Evolutionary conservation across 1,284 basidiomycete genomes (phyloP).

Genomic region (Trametes sp.): DNA sequence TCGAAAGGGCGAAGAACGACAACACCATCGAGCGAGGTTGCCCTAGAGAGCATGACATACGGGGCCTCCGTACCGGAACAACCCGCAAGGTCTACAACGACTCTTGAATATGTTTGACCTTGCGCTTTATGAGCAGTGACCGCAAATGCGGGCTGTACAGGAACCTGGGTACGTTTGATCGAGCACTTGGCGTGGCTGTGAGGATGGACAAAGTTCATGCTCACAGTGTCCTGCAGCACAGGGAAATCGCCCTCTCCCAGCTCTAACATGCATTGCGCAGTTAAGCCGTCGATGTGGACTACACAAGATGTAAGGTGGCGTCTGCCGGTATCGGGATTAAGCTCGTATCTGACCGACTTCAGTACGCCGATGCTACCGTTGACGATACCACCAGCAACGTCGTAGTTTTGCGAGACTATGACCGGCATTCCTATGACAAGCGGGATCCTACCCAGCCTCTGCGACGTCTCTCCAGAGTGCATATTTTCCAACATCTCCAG

Average conservation of each 20-base stretch:
- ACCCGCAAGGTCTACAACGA: conserved; percentile 30
- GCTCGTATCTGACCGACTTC: background rate
- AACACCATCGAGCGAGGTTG: conserved; percentile 24
- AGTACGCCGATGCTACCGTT: conserved; percentile 45
- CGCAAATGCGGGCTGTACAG: conserved; percentile 31
- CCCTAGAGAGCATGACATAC: conserved; percentile 36
- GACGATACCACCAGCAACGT: conserved; percentile 42
- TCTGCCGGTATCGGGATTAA: background rate
- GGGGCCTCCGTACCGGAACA: conserved; percentile 19
- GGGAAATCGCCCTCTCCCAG: background rate
- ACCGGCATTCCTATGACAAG: conserved; percentile 48
- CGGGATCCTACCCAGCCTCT: conserved; percentile 38
- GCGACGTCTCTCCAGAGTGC: conserved; percentile 37
- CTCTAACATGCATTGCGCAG: background rate
- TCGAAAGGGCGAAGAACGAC: conserved; percentile 30
- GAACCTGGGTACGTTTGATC: conserved; percentile 23
- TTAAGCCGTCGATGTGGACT: background rate
- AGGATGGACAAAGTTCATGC: background rate
- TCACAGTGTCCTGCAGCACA: background rate
- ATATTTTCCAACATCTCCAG: background rate
- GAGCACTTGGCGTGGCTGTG: background rate
- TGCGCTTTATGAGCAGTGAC: conserved; percentile 35
- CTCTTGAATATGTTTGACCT: conserved; percentile 26
- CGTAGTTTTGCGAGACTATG: conserved; percentile 44
- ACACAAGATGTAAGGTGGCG: background rate